Evolutionary conservation across 495 filamentous ascomycete species (phyloP).

Genomic region (Penicillium coffeae): DNA sequence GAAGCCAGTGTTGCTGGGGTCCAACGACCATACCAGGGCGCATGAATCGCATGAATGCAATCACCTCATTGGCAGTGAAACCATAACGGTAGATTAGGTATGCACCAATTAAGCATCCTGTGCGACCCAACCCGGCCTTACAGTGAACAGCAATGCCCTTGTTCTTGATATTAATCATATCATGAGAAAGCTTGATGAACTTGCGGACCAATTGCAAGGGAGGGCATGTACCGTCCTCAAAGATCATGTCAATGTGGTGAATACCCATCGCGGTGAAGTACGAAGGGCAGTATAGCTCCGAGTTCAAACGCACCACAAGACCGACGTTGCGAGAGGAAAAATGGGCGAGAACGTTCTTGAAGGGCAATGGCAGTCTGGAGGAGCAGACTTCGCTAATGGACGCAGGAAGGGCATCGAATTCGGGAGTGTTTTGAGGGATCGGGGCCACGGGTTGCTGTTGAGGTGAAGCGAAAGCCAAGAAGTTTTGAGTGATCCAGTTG

Average conservation of each 20-base stretch:
- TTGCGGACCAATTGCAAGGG: slow-evolving; percentile 77
- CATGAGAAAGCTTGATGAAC: slow-evolving; percentile 92
- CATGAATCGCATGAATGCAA: slow-evolving; percentile 99
- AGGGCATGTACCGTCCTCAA: slow-evolving; percentile 96
- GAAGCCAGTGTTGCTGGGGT: slow-evolving; percentile 99
- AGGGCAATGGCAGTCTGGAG: slow-evolving; percentile 66
- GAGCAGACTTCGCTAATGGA: slow-evolving; percentile 61
- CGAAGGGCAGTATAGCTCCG: slow-evolving; percentile 87
- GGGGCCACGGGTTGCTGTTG: slow-evolving; percentile 72
- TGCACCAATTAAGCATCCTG: slow-evolving; percentile 92
- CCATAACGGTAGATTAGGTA: slow-evolving; percentile 97
- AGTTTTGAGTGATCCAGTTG: slow-evolving; percentile 96
- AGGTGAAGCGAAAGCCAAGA: slow-evolving; percentile 94
- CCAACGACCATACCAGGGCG: slow-evolving; percentile 98
- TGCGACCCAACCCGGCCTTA: slow-evolving; percentile 95
- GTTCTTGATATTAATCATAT: slow-evolving; percentile 83
- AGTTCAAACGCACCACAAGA: slow-evolving; percentile 92
- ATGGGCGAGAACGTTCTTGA: slow-evolving; percentile 92
- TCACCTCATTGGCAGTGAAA: slow-evolving; percentile 98
- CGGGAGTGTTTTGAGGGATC: slow-evolving; percentile 64
- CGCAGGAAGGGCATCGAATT: slow-evolving; percentile 67
- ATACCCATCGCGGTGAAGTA: slow-evolving; percentile 96
- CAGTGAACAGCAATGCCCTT: slow-evolving; percentile 95
- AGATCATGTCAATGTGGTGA: slow-evolving; percentile 97
- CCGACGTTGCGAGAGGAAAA: slow-evolving; percentile 84